Evolutionary conservation across 2,329 filamentous ascomycete genomes (phyloP).

Genomic region (Metarhizium sp.): DNA sequence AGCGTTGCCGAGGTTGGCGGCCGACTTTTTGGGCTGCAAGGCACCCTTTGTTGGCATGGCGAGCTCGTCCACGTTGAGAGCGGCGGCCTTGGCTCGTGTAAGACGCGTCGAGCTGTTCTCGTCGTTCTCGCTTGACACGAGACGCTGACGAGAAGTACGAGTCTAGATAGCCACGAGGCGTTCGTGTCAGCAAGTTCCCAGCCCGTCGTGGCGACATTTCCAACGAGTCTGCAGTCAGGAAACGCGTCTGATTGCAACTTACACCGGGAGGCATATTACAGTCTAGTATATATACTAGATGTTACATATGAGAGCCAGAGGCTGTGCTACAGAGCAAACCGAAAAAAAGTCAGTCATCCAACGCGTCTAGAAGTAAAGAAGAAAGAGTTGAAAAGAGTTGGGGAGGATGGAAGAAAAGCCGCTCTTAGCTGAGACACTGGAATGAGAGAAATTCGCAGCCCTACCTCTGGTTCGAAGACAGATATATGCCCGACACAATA

Average conservation of each 20-base stretch:
- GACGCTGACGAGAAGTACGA: conserved; percentile 64
- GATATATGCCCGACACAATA: conserved; percentile 22
- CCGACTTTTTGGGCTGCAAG: conserved; percentile 61
- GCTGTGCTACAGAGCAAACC: conserved; percentile 7
- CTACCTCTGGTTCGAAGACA: conserved; percentile 25
- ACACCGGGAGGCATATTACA: conserved; percentile 26
- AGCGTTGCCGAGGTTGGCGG: conserved; percentile 37
- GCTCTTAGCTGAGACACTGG: conserved; percentile 19
- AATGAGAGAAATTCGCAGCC: conserved; percentile 19
- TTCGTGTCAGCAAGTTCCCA: conserved; percentile 8
- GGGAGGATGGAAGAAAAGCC: conserved; percentile 9
- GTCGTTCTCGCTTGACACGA: conserved; percentile 85
- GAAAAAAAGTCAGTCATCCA: conserved; percentile 9
- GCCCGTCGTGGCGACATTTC: conserved; percentile 42
- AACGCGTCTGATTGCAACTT: conserved; percentile 11
- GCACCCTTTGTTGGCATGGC: conserved; percentile 50
- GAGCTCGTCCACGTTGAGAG: conserved; percentile 55
- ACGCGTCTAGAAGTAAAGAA: conserved; percentile 10
- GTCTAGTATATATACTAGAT: conserved; percentile 14
- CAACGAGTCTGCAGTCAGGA: conserved; percentile 16
- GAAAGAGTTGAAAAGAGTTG: conserved; percentile 3
- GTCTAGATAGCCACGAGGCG: conserved; percentile 31
- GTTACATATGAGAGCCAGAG: conserved; percentile 9
- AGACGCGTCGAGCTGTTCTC: conserved; percentile 83
- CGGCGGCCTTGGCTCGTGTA: conserved; percentile 86